phyloP scores from a whole-genome alignment of 768 basidiomycete genomes.

The Lactarius tabidus region DNA sequence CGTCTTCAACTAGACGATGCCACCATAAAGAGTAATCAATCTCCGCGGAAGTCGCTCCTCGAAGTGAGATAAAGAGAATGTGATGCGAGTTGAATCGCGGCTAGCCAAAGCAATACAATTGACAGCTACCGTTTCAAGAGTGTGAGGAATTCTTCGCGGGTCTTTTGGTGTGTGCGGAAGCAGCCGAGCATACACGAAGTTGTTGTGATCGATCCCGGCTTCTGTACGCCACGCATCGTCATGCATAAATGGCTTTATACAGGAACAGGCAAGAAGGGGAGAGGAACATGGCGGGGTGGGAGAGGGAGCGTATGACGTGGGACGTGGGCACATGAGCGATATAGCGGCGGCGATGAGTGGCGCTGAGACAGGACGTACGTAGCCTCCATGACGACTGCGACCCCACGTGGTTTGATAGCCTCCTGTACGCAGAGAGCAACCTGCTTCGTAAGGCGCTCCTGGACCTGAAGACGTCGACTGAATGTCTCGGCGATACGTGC shows the following conservation, averaged over 20 bases:
- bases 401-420: slow-evolving; percentile 94
- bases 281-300: slow-evolving; percentile 5
- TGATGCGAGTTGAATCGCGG: slow-evolving; percentile 49
- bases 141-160: slow-evolving; percentile 92
- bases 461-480: slow-evolving; percentile 91
- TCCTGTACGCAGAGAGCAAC: slow-evolving; percentile 98
- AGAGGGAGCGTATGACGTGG: slow-evolving; percentile 7
- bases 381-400: slow-evolving; percentile 99
- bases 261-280: background rate
- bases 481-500: slow-evolving; percentile 34
- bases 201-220: slow-evolving; percentile 91
- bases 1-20: slow-evolving; percentile 6
- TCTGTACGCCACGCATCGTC: slow-evolving; percentile 99
- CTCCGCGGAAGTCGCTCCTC: slow-evolving; percentile 10
- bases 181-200: slow-evolving; percentile 98
- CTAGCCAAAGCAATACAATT: slow-evolving; percentile 8
- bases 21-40: slow-evolving; percentile 11
- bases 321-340: slow-evolving; percentile 13
- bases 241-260: slow-evolving; percentile 85
- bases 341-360: slow-evolving; percentile 1
- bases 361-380: slow-evolving; percentile 56
- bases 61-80: slow-evolving; percentile 28
- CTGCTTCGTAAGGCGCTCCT: slow-evolving; percentile 96
- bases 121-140: slow-evolving; percentile 56
- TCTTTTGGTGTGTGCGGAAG: slow-evolving; percentile 98